Evolutionary conservation across 2,329 filamentous ascomycete species (phyloP).

Genomic region (Penicillium sumatraense): DNA sequence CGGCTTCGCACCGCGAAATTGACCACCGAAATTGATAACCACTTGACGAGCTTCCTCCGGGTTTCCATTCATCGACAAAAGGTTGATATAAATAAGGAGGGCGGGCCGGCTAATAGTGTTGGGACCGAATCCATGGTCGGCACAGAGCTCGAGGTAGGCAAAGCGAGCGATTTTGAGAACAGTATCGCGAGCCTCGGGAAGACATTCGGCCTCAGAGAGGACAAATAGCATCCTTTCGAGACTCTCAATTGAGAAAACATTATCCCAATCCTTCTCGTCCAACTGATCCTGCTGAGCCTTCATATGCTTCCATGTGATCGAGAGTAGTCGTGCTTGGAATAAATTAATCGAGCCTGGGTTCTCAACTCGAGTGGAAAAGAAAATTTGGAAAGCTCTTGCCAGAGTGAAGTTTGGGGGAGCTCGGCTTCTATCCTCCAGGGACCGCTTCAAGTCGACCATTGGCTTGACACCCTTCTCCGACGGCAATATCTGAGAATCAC

Average conservation of each 20-base stretch:
- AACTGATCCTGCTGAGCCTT: constrained; percentile 41
- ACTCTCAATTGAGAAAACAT: constrained; percentile 44
- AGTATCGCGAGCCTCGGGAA: constrained; percentile 41
- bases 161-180: constrained; percentile 47
- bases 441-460: constrained; percentile 70
- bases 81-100: constrained; percentile 52
- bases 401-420: constrained; percentile 68
- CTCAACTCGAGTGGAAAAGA: constrained; percentile 63
- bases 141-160: constrained; percentile 42
- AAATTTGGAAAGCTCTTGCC: constrained; percentile 64
- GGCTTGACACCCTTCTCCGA: constrained; percentile 65
- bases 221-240: constrained; percentile 47
- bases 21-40: constrained; percentile 47
- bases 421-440: constrained; percentile 66
- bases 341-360: constrained; percentile 61
- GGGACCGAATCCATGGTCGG: constrained; percentile 48
- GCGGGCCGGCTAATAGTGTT: constrained; percentile 40
- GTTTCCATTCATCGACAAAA: constrained; percentile 60
- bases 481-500: constrained; percentile 61
- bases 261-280: constrained; percentile 37
- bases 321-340: constrained; percentile 67
- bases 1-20: constrained; percentile 32
- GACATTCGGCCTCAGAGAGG: constrained; percentile 39
- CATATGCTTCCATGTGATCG: constrained; percentile 66
- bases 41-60: constrained; percentile 58